Conservation (phyloP, 441 rosid species). For the Populus hybrid region DNA sequence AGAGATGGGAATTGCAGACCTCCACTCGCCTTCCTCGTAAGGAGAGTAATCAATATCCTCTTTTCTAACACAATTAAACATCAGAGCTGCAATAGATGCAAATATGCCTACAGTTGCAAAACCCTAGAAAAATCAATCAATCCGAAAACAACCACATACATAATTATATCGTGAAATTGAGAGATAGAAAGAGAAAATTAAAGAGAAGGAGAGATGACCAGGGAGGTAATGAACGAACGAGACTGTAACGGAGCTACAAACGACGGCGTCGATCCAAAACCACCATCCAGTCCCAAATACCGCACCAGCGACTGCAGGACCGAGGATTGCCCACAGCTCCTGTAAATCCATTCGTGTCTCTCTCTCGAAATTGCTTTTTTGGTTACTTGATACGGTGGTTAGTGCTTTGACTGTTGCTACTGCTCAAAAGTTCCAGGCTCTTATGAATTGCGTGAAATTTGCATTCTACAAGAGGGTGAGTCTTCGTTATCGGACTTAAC, state of each 20-base stretch:
- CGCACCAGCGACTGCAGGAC: constrained; percentile 85
- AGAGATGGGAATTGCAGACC: constrained; percentile 37
- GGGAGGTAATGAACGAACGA: constrained; percentile 88
- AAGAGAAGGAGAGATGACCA: constrained; percentile 29
- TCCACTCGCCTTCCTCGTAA: constrained; percentile 97
- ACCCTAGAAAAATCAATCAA: constrained; percentile 21
- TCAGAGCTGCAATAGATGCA: constrained; percentile 91
- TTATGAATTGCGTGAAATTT: neutral
- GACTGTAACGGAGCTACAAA: constrained; percentile 72
- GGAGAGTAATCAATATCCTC: constrained; percentile 97
- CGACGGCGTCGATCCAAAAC: constrained; percentile 98
- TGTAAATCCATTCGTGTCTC: constrained; percentile 49
- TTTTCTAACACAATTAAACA: constrained; percentile 92
- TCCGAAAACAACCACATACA: neutral
- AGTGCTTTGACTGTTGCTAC: neutral
- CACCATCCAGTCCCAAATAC: constrained; percentile 97
- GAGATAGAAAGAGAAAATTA: neutral
- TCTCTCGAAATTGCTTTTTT: neutral
- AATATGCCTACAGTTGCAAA: constrained; percentile 62
- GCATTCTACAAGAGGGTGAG: neutral
- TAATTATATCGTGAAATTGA: neutral
- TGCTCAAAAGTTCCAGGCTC: neutral
- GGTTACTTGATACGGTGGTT: neutral
- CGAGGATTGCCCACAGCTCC: constrained; percentile 86
- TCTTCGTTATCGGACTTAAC: neutral